Conservation (phyloP, 2,329 filamentous ascomycete species). For the Gaeumannomyces sp. region DNA sequence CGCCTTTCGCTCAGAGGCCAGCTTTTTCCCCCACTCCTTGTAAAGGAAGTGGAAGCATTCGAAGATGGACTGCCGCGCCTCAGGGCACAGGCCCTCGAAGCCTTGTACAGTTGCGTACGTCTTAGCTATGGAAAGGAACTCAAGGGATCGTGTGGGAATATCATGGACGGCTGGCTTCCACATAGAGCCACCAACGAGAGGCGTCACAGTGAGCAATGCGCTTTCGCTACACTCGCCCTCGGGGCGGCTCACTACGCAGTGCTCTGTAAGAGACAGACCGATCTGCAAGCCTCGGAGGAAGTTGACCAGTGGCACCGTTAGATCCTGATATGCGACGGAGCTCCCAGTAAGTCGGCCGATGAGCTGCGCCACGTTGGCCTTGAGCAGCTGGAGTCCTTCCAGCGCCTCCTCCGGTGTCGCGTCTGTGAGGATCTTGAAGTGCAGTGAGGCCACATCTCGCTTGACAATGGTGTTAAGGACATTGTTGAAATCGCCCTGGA, state of each 20-base stretch:
- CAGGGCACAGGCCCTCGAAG: constrained; percentile 30
- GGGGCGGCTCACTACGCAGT: constrained; percentile 10
- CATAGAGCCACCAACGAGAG: constrained; percentile 48
- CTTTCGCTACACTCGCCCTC: background rate
- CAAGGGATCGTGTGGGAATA: constrained; percentile 31
- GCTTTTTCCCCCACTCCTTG: constrained; percentile 70
- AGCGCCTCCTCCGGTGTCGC: constrained; percentile 19
- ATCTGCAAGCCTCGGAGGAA: constrained; percentile 75
- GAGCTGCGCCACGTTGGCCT: constrained; percentile 59
- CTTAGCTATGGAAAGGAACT: constrained; percentile 45
- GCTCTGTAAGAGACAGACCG: constrained; percentile 59
- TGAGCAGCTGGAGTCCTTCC: constrained; percentile 44
- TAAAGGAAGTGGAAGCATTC: constrained; percentile 68
- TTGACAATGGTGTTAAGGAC: constrained; percentile 60
- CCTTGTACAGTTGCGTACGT: constrained; percentile 43
- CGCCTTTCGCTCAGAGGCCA: constrained; percentile 69
- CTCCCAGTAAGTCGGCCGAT: constrained; percentile 61
- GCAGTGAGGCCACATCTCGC: constrained; percentile 28
- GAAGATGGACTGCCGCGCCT: constrained; percentile 50
- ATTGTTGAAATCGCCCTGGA: constrained; percentile 81
- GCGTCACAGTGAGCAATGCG: constrained; percentile 41
- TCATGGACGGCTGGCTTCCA: constrained; percentile 13
- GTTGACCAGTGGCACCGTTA: constrained; percentile 70
- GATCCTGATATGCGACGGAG: constrained; percentile 78
- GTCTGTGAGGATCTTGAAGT: background rate